Percentiles rank a stretch among this genome's conserved stretches.
phyloP scores from a whole-genome alignment of 768 basidiomycete species.

The Coprinopsis sp. region DNA sequence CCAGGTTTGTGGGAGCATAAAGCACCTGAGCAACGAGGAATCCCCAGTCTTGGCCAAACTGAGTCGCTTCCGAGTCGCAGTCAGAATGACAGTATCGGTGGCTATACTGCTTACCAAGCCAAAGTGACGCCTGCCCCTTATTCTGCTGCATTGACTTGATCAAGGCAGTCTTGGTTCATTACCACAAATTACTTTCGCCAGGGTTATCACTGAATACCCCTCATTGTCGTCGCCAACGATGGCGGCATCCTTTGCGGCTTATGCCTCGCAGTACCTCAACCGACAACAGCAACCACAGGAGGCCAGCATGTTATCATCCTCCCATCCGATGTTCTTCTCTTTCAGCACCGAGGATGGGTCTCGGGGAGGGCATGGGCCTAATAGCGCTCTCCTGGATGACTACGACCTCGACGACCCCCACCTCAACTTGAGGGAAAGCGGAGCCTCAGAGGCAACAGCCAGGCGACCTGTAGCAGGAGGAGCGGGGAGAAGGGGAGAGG shows the following conservation, averaged over 20 bases:
- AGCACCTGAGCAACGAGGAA: no score
- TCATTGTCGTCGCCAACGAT: slow-evolving; percentile 23
- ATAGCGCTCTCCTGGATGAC: slow-evolving; percentile 49
- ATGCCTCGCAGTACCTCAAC: slow-evolving; percentile 78
- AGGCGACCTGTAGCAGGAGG: slow-evolving; percentile 15
- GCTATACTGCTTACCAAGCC: no score
- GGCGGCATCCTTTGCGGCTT: slow-evolving; percentile 74
- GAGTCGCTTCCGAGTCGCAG: no score
- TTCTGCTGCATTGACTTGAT: background rate
- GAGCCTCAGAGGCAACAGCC: slow-evolving; percentile 16
- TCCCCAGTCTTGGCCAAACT: no score
- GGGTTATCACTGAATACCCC: background rate
- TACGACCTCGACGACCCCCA: slow-evolving; percentile 62
- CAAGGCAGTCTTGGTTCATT: background rate
- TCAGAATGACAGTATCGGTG: no score
- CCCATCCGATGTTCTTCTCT: slow-evolving; percentile 85
- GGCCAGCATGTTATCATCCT: slow-evolving; percentile 51
- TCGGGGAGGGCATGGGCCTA: slow-evolving; percentile 41
- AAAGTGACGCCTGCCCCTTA: slow-evolving; percentile 16
- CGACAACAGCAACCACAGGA: slow-evolving; percentile 39
- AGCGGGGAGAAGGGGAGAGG: slow-evolving; percentile 19
- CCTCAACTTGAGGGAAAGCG: slow-evolving; percentile 51
- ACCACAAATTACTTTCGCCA: background rate
- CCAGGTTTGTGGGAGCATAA: no score
- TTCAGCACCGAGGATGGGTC: slow-evolving; percentile 74